Percentiles rank a stretch among this genome's conserved stretches.
Evolutionary conservation across 139 green algal species (phyloP).

Genomic region (Limnomonas spitsbergensis): DNA sequence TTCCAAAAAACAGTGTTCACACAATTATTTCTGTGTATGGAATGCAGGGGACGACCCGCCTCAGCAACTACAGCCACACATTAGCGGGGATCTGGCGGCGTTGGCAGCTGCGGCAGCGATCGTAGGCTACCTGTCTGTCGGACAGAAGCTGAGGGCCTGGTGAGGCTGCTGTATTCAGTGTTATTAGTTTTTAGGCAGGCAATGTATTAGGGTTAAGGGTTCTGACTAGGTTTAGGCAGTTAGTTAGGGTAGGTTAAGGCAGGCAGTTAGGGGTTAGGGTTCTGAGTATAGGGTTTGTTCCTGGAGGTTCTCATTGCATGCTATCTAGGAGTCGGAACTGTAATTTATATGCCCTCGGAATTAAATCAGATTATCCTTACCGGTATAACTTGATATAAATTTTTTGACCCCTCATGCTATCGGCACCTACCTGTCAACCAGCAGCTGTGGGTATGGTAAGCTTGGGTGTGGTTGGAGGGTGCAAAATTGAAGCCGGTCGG

Average conservation of each 20-base stretch:
- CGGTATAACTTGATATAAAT: too few relatives aligned
- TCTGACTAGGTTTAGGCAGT: not conserved
- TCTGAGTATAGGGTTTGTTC: not conserved
- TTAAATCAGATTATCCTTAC: too few relatives aligned
- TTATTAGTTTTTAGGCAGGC: not conserved
- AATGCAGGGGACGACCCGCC: not conserved
- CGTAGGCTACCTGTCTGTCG: constrained; percentile 31
- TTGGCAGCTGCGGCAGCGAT: constrained; percentile 57
- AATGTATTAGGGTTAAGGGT: not conserved
- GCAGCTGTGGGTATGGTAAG: too few relatives aligned
- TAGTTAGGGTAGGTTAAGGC: not conserved
- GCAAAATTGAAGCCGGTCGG: too few relatives aligned
- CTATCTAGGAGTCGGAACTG: not conserved
- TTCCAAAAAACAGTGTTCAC: too few relatives aligned
- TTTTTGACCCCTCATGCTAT: too few relatives aligned
- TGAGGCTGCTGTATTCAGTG: not conserved
- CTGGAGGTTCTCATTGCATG: not conserved
- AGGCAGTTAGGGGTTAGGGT: not conserved
- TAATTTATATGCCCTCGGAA: too few relatives aligned
- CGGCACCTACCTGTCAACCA: too few relatives aligned
- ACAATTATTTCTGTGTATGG: too few relatives aligned
- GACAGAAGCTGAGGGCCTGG: not conserved
- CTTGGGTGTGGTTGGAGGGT: too few relatives aligned
- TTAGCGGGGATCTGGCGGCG: constrained; percentile 61
- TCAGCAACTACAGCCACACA: constrained; percentile 5